These are phyloP conservation scores for Saccharomycopsis fermentans DNA, from an alignment of 805 yeast genomes.

Conservation along the genomic window DNA sequence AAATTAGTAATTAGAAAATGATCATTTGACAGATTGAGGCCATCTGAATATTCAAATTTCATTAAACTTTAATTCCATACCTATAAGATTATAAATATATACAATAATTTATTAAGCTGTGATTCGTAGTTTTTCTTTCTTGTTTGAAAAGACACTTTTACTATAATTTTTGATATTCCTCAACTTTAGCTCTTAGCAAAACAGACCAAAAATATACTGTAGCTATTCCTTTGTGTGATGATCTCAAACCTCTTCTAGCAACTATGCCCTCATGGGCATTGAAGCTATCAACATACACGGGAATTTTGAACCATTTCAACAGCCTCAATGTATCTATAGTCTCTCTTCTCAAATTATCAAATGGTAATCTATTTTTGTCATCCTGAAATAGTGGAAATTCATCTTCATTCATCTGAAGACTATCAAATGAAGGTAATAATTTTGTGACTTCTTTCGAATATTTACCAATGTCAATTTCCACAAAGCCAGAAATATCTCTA, in stretches of 20 bases:
- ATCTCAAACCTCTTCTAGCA: conserved; percentile 56
- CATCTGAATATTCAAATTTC: not conserved
- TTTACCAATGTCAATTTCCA: conserved; percentile 7
- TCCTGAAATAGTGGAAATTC: conserved; percentile 20
- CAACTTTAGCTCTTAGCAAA: conserved; percentile 7
- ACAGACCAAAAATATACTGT: conserved; percentile 39
- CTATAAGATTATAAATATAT: not conserved
- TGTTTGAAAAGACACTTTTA: not conserved
- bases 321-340: conserved; percentile 48
- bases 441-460: not conserved
- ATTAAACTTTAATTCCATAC: not conserved
- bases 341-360: conserved; percentile 29
- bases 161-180: not conserved
- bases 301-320: conserved; percentile 68
- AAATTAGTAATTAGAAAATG: not conserved
- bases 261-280: conserved; percentile 86
- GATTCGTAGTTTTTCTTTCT: too few relatives aligned
- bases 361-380: conserved; percentile 23
- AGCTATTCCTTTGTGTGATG: conserved; percentile 42
- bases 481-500: conserved; percentile 6
- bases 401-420: not conserved
- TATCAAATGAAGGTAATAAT: conserved; percentile 5
- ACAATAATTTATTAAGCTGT: not conserved
- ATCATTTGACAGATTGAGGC: not conserved
- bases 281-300: conserved; percentile 57